Evolutionary conservation across 2,329 filamentous ascomycete genomes (phyloP).

Genomic region (Talaromyces islandicus): DNA sequence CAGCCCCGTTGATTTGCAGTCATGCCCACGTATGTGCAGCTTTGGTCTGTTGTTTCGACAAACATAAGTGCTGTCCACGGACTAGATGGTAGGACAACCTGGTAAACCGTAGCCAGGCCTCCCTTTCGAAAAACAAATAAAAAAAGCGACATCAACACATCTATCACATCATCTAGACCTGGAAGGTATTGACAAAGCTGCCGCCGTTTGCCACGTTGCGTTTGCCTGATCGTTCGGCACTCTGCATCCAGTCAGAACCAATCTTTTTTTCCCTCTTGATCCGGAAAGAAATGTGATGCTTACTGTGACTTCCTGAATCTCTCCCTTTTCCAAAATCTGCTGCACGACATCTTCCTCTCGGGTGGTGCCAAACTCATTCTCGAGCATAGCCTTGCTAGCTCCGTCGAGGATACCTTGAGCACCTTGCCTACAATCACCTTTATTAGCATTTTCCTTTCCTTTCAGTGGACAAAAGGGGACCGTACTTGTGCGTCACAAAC

Average conservation of each 20-base stretch:
- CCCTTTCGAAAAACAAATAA: no score
- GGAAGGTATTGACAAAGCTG: constrained; percentile 6
- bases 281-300: constrained; percentile 13
- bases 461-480: background rate
- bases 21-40: no score
- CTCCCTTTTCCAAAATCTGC: constrained; percentile 73
- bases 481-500: constrained; percentile 84
- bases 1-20: background rate
- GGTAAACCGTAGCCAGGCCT: constrained; percentile 1
- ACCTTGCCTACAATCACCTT: constrained; percentile 60
- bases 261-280: no score
- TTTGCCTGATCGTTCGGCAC: constrained; percentile 23
- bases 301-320: constrained; percentile 57
- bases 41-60: no score
- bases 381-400: constrained; percentile 68
- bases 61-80: background rate
- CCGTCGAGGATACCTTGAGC: constrained; percentile 71
- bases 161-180: background rate
- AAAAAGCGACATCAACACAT: background rate
- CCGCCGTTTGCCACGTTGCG: constrained; percentile 9
- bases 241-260: constrained; percentile 13
- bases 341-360: constrained; percentile 75
- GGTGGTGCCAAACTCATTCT: constrained; percentile 80
- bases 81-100: background rate
- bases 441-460: background rate